A percentile compares a stretch with the other conserved stretches of the same genome.
Conservation (phyloP, 208 protist species). For the Tritrichomonas foetus region DNA sequence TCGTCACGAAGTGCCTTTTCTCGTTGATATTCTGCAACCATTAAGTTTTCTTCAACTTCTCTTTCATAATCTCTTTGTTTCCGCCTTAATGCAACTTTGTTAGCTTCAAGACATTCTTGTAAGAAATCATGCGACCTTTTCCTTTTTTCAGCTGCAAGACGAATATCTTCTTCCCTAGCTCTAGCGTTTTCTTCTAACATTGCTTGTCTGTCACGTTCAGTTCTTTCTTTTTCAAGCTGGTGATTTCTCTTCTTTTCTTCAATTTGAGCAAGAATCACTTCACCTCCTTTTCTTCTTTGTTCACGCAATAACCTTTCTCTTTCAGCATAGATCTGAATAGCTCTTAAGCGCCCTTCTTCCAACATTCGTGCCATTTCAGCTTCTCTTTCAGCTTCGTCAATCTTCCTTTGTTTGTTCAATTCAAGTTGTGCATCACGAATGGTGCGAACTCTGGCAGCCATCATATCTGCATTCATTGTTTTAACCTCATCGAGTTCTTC, state of each 20-base stretch:
- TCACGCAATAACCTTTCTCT: background rate
- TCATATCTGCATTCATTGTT: background rate
- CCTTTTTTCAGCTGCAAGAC: background rate
- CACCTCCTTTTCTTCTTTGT: background rate
- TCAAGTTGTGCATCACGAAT: background rate
- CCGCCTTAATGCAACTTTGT: background rate
- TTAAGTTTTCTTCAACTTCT: background rate
- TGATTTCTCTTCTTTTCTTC: background rate
- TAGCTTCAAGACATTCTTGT: background rate
- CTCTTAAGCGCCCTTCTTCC: background rate
- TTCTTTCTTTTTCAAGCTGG: background rate
- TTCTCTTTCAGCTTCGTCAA: background rate
- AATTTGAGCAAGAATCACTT: constrained; percentile 6
- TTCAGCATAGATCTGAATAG: background rate
- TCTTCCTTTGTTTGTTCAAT: background rate
- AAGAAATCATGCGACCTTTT: background rate
- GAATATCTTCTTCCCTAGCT: background rate
- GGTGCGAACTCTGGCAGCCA: background rate
- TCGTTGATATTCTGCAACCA: background rate
- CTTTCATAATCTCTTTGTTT: background rate
- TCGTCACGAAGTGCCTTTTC: background rate
- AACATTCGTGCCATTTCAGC: background rate
- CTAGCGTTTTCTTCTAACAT: background rate
- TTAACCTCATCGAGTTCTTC: constrained; percentile 15
- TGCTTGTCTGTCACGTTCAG: background rate